Conservation (phyloP, 208 protist genomes). For the Acanthamoeba lenticulata region DNA sequence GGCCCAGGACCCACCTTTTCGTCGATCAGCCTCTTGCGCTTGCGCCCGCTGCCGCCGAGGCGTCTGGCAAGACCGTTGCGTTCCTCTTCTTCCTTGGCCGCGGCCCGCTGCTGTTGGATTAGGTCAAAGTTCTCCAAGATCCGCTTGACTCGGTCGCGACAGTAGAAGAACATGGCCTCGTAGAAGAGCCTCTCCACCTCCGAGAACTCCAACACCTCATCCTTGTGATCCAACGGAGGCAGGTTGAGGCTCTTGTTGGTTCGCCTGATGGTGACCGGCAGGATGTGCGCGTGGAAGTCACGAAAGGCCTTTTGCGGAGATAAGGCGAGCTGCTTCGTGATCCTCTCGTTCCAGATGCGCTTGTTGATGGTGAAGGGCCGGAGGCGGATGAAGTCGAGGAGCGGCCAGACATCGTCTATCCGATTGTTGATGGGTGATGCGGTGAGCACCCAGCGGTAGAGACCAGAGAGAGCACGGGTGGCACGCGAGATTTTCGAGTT, state of each 20-base stretch:
- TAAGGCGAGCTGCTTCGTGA: neutral
- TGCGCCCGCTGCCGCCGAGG: neutral
- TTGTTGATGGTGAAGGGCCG: neutral
- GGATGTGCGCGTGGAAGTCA: neutral
- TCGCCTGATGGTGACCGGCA: neutral
- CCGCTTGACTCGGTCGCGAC: neutral
- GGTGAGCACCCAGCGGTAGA: neutral
- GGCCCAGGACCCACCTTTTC: neutral
- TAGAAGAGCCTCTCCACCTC: neutral
- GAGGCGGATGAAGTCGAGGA: neutral
- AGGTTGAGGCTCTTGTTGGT: neutral
- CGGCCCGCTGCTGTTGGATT: too few species aligned
- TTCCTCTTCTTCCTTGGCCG: too few species aligned
- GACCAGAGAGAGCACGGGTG: neutral
- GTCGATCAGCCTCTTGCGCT: neutral
- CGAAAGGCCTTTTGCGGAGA: too few species aligned
- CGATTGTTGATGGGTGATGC: slow-evolving; percentile 3
- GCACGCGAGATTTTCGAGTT: neutral
- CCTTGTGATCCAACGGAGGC: neutral
- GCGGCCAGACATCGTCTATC: neutral
- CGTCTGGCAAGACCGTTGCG: neutral
- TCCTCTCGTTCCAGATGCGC: neutral
- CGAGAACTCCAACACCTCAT: neutral
- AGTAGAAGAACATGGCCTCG: neutral
- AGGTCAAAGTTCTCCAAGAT: too few species aligned